These are phyloP conservation scores for Sungouiozyma ichnusensis DNA, from an alignment of 805 yeast genomes.

Conservation along the genomic window DNA sequence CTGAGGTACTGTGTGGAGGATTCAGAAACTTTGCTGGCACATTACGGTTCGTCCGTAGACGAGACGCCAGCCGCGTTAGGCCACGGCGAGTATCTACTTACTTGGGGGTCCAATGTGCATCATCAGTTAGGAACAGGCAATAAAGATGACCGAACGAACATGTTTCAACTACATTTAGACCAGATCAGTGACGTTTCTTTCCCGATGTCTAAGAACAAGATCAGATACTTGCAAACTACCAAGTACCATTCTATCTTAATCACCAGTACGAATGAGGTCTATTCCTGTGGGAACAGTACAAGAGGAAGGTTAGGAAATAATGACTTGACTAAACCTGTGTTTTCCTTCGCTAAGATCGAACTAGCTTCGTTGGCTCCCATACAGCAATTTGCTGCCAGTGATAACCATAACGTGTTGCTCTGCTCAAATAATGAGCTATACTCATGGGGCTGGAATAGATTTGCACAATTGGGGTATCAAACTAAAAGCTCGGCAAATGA, in stretches of 20 bases:
- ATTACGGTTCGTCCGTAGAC: no score
- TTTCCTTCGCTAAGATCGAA: constrained; percentile 35
- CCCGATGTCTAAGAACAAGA: constrained; percentile 19
- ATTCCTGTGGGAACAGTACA: constrained; percentile 55
- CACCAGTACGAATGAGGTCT: constrained; percentile 44
- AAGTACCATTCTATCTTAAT: constrained; percentile 55
- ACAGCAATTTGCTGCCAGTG: constrained; percentile 39
- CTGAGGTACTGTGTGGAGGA: constrained; percentile 6
- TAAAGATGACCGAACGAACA: constrained; percentile 37
- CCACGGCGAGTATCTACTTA: constrained; percentile 46
- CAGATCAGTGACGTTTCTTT: constrained; percentile 11
- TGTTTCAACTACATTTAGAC: constrained; percentile 33
- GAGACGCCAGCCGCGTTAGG: no score
- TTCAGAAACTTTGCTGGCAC: neutral
- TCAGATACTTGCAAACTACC: constrained; percentile 42
- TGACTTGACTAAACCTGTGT: constrained; percentile 30
- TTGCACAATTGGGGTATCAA: constrained; percentile 54
- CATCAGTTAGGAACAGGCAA: constrained; percentile 60
- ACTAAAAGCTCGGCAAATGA: constrained; percentile 20
- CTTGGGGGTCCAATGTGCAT: constrained; percentile 55
- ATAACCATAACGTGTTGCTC: constrained; percentile 57
- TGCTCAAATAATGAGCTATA: constrained; percentile 44
- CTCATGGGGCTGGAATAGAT: constrained; percentile 71
- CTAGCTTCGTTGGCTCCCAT: constrained; percentile 17
- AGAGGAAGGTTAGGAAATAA: constrained; percentile 65